Base-by-base conservation (phyloP, 108 stramenopile genomes). In the Bacterosira constricta region DNA sequence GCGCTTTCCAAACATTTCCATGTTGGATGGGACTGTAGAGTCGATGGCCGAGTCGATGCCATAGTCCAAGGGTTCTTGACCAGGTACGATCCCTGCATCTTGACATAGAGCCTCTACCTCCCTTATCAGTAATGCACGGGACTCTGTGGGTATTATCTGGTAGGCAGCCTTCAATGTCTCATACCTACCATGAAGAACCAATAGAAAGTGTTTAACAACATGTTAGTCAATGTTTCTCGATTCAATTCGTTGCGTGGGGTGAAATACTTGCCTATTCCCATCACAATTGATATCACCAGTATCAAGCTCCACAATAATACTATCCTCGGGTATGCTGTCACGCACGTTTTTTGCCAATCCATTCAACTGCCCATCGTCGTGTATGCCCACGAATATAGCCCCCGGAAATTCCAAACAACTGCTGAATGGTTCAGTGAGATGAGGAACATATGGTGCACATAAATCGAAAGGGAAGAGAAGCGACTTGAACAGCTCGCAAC, bases 401-500 rank as follows among this genome's bases (percentile, higher is more conserved):
- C 93, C 93, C 8, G 90, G 90, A 66, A 94, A 94, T 18, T 94
- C 90, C 21, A 94, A 71, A 36, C 86, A 89, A 17, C 86, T 86
- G 83, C 86, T 87, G 59, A 94, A 91, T 12, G 90, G 88, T 67
- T 90, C 88, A 11, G 93, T 94, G 27, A 94, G 61, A 35, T 88
- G 74, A 32, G 93, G 93, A 7, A 90, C 93, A 57, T 94, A 94
- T 13, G 93, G 93, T 38, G 93, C 93, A 41, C 88, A 88, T 12
- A 91, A 70, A 27, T 92, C 91, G 51, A 94, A 94, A 10, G 93
- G 93, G 62, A 94, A 94, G 9, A 94, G 62, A 9, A 94, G 72
- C 12, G 93, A 83, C 73, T 87, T 79, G 27, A 90, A 61, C 6
- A 91, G 83, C 69, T 94, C 93, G 45, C 93, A 94, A 64, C 83